These are phyloP conservation scores for Flaveria linearis DNA, from an alignment of 129 eudicot genomes.

Conservation along the genomic window DNA sequence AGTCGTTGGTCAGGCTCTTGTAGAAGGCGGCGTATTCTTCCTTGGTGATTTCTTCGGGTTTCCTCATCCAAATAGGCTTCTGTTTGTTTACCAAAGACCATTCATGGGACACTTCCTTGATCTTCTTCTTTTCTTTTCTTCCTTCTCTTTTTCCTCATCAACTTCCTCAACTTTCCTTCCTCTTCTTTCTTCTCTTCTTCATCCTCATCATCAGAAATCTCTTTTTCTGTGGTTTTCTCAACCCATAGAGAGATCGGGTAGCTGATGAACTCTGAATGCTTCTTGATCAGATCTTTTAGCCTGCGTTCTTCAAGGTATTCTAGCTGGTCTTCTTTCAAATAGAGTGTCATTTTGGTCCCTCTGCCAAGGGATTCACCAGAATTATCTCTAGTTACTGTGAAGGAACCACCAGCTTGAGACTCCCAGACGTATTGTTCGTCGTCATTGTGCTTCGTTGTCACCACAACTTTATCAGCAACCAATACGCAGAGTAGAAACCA, in stretches of 20 bases:
- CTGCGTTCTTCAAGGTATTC: constrained; percentile 59
- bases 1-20: constrained; percentile 55
- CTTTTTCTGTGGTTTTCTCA: constrained; percentile 54
- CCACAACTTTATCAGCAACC: constrained; percentile 54
- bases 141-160: constrained; percentile 51
- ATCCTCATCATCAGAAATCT: constrained; percentile 55
- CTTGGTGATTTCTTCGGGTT: constrained; percentile 51
- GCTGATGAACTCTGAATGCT: constrained; percentile 53
- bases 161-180: constrained; percentile 51
- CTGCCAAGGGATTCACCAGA: constrained; percentile 48
- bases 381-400: constrained; percentile 43
- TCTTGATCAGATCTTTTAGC: constrained; percentile 56
- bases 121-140: constrained; percentile 49
- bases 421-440: constrained; percentile 52
- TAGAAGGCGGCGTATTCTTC: constrained; percentile 58
- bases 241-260: constrained; percentile 28
- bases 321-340: constrained; percentile 51
- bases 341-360: constrained; percentile 48
- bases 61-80: constrained; percentile 58
- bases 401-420: constrained; percentile 47
- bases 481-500: constrained; percentile 55
- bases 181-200: constrained; percentile 52
- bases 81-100: constrained; percentile 52
- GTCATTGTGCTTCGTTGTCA: constrained; percentile 50
- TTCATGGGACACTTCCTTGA: constrained; percentile 53